phyloP scores from a whole-genome alignment of 768 basidiomycete species.

The Tulasnella sp. region DNA sequence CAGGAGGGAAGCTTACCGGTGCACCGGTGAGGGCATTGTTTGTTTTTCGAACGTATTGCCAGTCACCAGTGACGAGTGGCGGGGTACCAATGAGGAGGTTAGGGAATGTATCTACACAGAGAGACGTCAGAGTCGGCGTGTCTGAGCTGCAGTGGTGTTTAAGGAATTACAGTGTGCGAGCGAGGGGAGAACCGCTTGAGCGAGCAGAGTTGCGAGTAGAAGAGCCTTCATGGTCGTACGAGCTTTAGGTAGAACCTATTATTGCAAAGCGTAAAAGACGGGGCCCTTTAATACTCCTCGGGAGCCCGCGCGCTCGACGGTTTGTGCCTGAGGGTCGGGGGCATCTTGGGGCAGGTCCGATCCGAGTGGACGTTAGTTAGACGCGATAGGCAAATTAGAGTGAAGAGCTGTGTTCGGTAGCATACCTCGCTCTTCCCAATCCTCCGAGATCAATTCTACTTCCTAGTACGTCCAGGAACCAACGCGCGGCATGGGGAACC shows the following conservation, averaged over 20 bases:
- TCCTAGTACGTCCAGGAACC: too few species aligned
- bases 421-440: background rate
- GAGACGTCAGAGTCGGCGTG: background rate
- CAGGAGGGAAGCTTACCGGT: conserved; percentile 39
- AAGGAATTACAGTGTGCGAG: background rate
- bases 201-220: background rate
- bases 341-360: background rate
- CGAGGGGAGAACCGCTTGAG: background rate
- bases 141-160: background rate
- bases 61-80: background rate
- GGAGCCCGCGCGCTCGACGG: background rate
- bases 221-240: background rate
- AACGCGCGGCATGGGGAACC: background rate
- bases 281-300: background rate
- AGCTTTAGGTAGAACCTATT: background rate
- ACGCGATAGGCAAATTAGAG: background rate
- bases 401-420: background rate
- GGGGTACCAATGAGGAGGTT: conserved; percentile 1
- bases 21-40: conserved; percentile 43
- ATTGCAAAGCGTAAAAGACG: background rate
- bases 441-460: background rate
- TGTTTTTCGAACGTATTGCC: conserved; percentile 15
- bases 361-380: background rate
- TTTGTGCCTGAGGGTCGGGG: background rate
- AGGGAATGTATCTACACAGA: conserved; percentile 20